A percentile compares a stretch with the other conserved stretches of the same genome.
phyloP scores from a whole-genome alignment of 2,329 filamentous ascomycete genomes.

The Botrytis cinerea region DNA sequence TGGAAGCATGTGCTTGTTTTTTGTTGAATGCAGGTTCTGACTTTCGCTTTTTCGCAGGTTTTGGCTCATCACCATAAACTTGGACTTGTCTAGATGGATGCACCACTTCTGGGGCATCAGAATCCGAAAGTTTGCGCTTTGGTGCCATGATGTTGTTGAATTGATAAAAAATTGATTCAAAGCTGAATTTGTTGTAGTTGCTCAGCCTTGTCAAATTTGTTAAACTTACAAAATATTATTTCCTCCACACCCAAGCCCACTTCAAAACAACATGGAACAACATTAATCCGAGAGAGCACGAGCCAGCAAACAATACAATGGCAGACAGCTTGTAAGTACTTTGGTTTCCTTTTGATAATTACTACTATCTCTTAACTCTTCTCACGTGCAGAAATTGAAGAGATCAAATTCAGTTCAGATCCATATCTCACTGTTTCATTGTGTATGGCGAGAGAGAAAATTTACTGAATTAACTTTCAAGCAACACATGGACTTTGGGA shows the following conservation, averaged over 20 bases:
- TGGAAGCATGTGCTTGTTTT: conserved; percentile 41
- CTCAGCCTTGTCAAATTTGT: conserved; percentile 24
- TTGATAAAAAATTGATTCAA: background rate
- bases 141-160: conserved; percentile 34
- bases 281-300: background rate
- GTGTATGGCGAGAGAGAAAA: background rate
- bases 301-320: background rate
- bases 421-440: background rate
- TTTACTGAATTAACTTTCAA: background rate
- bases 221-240: background rate
- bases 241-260: conserved; percentile 13
- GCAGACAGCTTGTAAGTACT: background rate
- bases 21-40: conserved; percentile 35
- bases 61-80: conserved; percentile 37
- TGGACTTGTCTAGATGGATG: conserved; percentile 41
- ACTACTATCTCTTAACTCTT: background rate
- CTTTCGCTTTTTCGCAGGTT: conserved; percentile 39
- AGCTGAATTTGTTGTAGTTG: conserved; percentile 15
- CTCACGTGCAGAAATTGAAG: background rate
- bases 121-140: conserved; percentile 38
- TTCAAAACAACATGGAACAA: conserved; percentile 3
- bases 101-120: conserved; percentile 33
- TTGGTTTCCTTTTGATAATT: background rate
- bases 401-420: background rate
- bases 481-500: background rate